These are phyloP conservation scores for Colletotrichum chrysophilum DNA, from an alignment of 2,329 filamentous ascomycete genomes.

Conservation along the genomic window DNA sequence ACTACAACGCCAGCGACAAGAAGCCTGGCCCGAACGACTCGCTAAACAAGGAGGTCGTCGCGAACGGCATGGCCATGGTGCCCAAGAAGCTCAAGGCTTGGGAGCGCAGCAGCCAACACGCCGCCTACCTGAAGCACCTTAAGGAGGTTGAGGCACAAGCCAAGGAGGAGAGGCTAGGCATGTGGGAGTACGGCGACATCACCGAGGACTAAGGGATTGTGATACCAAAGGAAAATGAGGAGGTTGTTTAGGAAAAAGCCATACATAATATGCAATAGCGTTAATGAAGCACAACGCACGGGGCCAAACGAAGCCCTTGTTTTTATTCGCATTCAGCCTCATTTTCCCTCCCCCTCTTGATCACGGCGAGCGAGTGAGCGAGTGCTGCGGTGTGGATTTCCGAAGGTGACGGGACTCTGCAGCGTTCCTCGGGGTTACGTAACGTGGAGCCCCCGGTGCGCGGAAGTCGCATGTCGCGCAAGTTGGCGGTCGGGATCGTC, in stretches of 20 bases:
- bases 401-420: not conserved
- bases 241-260: not conserved
- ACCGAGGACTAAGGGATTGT: conserved; percentile 74
- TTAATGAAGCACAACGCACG: conserved; percentile 9
- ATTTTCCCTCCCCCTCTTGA: not conserved
- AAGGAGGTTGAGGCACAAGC: conserved; percentile 78
- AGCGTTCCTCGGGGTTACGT: not conserved
- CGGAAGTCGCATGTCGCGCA: not conserved
- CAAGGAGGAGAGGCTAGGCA: conserved; percentile 80
- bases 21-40: conserved; percentile 71
- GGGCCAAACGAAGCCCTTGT: not conserved
- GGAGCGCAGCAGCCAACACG: conserved; percentile 76
- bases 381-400: not conserved
- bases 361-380: not conserved
- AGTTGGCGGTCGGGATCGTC: not conserved
- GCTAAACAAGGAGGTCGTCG: conserved; percentile 87
- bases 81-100: conserved; percentile 89
- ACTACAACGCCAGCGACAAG: conserved; percentile 67
- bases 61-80: conserved; percentile 87
- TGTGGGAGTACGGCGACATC: conserved; percentile 99
- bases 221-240: not conserved
- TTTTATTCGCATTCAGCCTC: not conserved
- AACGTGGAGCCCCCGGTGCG: not conserved
- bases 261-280: conserved; percentile 15
- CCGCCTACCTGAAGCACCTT: conserved; percentile 73